phyloP scores from a whole-genome alignment of 2,329 filamentous ascomycete species.

The Penicillium sp. region DNA sequence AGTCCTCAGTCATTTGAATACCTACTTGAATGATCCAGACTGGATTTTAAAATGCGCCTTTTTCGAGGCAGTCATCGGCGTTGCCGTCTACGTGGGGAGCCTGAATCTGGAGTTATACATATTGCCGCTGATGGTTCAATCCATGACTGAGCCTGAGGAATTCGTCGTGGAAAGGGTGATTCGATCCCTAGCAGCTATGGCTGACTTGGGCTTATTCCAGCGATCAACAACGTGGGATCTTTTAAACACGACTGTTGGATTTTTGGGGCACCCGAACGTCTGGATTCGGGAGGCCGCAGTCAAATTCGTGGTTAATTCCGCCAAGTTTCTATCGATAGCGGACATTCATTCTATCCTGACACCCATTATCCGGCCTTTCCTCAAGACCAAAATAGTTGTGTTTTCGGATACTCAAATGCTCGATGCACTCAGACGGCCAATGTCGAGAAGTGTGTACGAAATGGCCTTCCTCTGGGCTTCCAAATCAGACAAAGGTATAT shows the following conservation, averaged over 20 bases:
- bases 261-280: slow-evolving; percentile 88
- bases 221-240: slow-evolving; percentile 83
- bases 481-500: slow-evolving; percentile 75
- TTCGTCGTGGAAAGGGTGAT: slow-evolving; percentile 90
- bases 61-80: slow-evolving; percentile 91
- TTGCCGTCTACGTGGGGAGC: slow-evolving; percentile 85
- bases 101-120: slow-evolving; percentile 93
- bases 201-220: slow-evolving; percentile 81
- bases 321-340: slow-evolving; percentile 71
- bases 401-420: slow-evolving; percentile 73
- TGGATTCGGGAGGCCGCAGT: slow-evolving; percentile 92
- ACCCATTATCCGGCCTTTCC: slow-evolving; percentile 75
- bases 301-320: slow-evolving; percentile 75
- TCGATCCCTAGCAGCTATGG: slow-evolving; percentile 82
- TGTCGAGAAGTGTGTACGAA: slow-evolving; percentile 78
- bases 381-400: slow-evolving; percentile 69
- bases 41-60: slow-evolving; percentile 97
- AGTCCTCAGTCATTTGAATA: slow-evolving; percentile 93
- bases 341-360: slow-evolving; percentile 80
- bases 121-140: slow-evolving; percentile 90
- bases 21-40: slow-evolving; percentile 92
- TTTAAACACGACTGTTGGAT: slow-evolving; percentile 75
- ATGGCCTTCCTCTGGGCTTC: slow-evolving; percentile 81
- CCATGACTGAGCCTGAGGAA: slow-evolving; percentile 87
- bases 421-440: slow-evolving; percentile 76